Evolutionary conservation across 345 rosid genomes (phyloP).

Genomic region (thale cress (Arabidopsis thaliana)): DNA sequence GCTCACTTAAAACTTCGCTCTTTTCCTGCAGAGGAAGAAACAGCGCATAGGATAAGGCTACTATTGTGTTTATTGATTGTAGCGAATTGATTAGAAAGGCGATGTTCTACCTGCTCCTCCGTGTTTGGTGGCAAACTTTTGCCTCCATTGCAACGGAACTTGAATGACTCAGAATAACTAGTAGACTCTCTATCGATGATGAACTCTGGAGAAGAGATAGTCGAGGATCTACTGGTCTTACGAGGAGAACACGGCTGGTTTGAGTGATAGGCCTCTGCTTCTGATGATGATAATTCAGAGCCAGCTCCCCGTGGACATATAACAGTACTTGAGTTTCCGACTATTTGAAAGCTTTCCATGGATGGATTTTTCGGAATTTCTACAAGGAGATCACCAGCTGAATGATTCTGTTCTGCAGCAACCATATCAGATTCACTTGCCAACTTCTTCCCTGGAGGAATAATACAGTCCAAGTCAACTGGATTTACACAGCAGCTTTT

Average conservation of each 20-base stretch:
- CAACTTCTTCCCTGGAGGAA: constrained; percentile 49
- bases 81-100: constrained; percentile 6
- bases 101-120: constrained; percentile 62
- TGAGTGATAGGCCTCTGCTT: constrained; percentile 49
- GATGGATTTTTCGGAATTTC: constrained; percentile 52
- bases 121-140: constrained; percentile 50
- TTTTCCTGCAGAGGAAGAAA: constrained; percentile 61
- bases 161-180: constrained; percentile 43
- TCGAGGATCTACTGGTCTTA: constrained; percentile 45
- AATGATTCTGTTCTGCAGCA: constrained; percentile 47
- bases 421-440: constrained; percentile 48
- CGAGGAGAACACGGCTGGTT: constrained; percentile 34
- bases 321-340: constrained; percentile 45
- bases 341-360: constrained; percentile 43
- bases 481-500: constrained; percentile 48
- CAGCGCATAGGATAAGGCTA: constrained; percentile 6
- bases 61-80: constrained; percentile 17
- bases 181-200: constrained; percentile 48
- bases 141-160: constrained; percentile 45
- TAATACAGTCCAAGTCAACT: constrained; percentile 46
- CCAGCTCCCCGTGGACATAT: constrained; percentile 49
- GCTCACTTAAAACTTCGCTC: constrained; percentile 56
- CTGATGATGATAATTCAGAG: constrained; percentile 49
- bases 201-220: constrained; percentile 44
- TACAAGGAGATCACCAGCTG: constrained; percentile 37